phyloP scores from a whole-genome alignment of 2,329 filamentous ascomycete genomes.

The Colletotrichum euphorbiae region DNA sequence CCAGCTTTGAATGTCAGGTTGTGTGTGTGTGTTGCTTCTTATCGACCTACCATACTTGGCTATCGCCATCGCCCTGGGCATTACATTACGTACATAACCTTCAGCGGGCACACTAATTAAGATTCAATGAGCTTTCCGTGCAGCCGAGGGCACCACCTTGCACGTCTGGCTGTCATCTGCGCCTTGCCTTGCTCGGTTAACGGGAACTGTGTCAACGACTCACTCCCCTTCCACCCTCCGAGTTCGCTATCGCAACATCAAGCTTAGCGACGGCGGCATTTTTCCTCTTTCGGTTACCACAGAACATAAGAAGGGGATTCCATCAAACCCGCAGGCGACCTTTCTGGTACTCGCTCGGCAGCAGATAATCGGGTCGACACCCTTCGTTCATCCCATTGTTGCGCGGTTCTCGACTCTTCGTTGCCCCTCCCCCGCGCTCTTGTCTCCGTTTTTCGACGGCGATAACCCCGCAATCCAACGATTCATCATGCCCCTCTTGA shows the following conservation, averaged over 20 bases:
- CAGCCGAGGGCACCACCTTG: neutral
- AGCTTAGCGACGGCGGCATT: constrained; percentile 6
- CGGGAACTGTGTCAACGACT: neutral
- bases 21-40: neutral
- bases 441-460: neutral
- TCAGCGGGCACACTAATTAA: neutral
- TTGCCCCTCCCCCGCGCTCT: neutral
- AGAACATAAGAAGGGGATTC: no score
- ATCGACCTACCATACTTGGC: constrained; percentile 34
- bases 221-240: constrained; percentile 1
- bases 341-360: no score
- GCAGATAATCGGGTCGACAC: neutral
- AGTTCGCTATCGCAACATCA: constrained; percentile 1
- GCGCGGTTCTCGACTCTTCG: neutral
- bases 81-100: constrained; percentile 34
- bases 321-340: no score
- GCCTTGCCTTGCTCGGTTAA: constrained; percentile 16
- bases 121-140: neutral
- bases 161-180: neutral
- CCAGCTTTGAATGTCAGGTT: neutral
- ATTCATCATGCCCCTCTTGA: constrained; percentile 59
- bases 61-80: constrained; percentile 19
- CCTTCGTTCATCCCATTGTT: neutral
- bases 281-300: neutral
- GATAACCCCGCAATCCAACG: constrained; percentile 33